phyloP scores from a whole-genome alignment of 305 asterid genomes.

The Fraxinus dipetala region DNA sequence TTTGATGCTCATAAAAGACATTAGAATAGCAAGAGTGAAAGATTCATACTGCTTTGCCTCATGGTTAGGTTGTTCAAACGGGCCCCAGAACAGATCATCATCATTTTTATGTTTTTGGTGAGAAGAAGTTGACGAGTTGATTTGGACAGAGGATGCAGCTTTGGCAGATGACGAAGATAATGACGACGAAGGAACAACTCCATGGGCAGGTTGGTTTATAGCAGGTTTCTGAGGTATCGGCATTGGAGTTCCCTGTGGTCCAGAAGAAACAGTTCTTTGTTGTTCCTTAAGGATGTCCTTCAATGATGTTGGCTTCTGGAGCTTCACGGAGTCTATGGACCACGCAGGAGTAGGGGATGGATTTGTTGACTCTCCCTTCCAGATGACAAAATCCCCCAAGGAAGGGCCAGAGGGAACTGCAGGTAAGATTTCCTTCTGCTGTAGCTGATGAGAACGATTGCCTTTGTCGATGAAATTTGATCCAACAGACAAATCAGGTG shows the following conservation, averaged over 20 bases:
- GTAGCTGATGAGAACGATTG: constrained; percentile 49
- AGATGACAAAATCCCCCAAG: constrained; percentile 73
- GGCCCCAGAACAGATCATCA: constrained; percentile 87
- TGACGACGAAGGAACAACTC: constrained; percentile 34
- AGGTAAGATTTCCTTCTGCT: constrained; percentile 55
- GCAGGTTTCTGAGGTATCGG: constrained; percentile 54
- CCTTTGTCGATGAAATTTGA: constrained; percentile 56
- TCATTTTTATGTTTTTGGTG: constrained; percentile 54
- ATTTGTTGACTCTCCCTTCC: constrained; percentile 68
- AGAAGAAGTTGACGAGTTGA: constrained; percentile 30
- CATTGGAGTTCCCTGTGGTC: constrained; percentile 37
- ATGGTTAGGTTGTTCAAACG: constrained; percentile 60
- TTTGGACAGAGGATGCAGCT: constrained; percentile 45
- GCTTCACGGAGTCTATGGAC: constrained; percentile 64
- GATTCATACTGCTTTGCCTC: constrained; percentile 57
- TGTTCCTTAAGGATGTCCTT: constrained; percentile 85
- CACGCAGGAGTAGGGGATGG: constrained; percentile 71
- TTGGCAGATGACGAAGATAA: constrained; percentile 47
- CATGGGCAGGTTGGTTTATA: constrained; percentile 44
- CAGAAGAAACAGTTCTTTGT: constrained; percentile 47
- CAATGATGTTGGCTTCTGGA: constrained; percentile 55
- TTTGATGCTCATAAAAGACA: neutral
- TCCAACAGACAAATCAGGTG: constrained; percentile 39
- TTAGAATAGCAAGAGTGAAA: neutral
- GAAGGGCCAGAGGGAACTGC: constrained; percentile 77